Conservation (phyloP, 208 protist genomes). For the Acanthamoeba triangularis region DNA sequence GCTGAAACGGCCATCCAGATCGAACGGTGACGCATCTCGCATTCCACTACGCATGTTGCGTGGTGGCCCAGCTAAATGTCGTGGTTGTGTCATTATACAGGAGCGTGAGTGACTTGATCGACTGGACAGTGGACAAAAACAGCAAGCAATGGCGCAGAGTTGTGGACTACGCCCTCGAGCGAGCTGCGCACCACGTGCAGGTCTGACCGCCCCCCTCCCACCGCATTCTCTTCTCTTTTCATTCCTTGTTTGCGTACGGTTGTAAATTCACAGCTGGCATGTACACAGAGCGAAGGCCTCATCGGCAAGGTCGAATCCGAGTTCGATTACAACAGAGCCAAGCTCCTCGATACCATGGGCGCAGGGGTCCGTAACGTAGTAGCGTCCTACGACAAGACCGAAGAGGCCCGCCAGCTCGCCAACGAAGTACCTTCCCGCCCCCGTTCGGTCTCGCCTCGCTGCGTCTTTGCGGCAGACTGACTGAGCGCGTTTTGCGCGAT, state of each 20-base stretch:
- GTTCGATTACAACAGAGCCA: slow-evolving; percentile 57
- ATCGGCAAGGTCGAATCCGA: slow-evolving; percentile 49
- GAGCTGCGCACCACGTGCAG: not conserved
- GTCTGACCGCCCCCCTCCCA: not conserved
- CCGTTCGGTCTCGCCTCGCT: too few relatives aligned
- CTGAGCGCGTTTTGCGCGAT: not conserved
- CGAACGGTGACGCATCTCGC: not conserved
- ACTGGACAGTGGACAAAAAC: slow-evolving; percentile 80
- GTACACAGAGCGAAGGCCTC: slow-evolving; percentile 1
- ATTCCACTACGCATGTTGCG: not conserved
- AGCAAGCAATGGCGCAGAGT: slow-evolving; percentile 70
- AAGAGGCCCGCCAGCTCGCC: slow-evolving; percentile 42
- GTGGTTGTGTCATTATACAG: not conserved
- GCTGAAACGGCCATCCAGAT: slow-evolving; percentile 28
- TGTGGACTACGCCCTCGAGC: slow-evolving; percentile 34
- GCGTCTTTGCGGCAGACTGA: too few relatives aligned
- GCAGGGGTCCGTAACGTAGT: not conserved
- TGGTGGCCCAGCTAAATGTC: not conserved
- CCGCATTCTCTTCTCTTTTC: not conserved
- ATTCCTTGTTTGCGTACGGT: not conserved
- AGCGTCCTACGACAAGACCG: slow-evolving; percentile 74
- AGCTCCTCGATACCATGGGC: slow-evolving; percentile 48
- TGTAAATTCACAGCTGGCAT: not conserved
- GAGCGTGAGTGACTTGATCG: slow-evolving; percentile 76
- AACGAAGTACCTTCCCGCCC: slow-evolving; percentile 7